A percentile compares a stretch with the other conserved stretches of the same genome.
Evolutionary conservation across 805 yeast genomes (phyloP).

Genomic region (Hanseniaspora occidentalis): DNA sequence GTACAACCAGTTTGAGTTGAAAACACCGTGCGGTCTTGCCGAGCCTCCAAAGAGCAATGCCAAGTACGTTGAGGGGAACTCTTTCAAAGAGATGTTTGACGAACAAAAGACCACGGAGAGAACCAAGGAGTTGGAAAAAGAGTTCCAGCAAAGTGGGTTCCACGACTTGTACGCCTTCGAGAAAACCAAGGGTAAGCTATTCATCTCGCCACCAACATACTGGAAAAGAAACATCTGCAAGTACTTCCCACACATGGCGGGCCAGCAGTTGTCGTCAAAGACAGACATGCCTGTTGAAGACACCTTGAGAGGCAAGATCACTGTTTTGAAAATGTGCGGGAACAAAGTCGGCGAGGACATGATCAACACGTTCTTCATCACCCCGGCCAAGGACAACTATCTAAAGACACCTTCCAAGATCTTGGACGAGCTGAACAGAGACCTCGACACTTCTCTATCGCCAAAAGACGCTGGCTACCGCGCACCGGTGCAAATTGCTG

Average conservation of each 20-base stretch:
- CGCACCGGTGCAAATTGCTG: conserved; percentile 55
- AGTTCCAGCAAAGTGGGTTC: conserved; percentile 57
- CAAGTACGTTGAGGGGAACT: conserved; percentile 30
- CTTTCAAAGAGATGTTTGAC: conserved; percentile 35
- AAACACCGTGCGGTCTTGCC: conserved; percentile 36
- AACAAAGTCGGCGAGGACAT: conserved; percentile 53
- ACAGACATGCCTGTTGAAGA: conserved; percentile 18
- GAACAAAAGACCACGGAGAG: conserved; percentile 35
- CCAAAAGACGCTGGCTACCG: too few relatives aligned
- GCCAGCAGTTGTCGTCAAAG: conserved; percentile 33
- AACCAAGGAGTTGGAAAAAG: conserved; percentile 43
- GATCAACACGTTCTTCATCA: conserved; percentile 48
- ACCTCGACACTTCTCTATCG: too few relatives aligned
- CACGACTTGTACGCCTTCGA: conserved; percentile 50
- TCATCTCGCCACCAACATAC: conserved; percentile 67
- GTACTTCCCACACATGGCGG: conserved; percentile 73
- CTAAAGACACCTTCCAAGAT: background rate
- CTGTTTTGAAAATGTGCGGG: conserved; percentile 20
- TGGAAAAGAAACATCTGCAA: conserved; percentile 61
- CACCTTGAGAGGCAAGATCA: conserved; percentile 18
- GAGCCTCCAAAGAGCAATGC: conserved; percentile 24
- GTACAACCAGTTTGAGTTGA: conserved; percentile 23
- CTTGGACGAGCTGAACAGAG: conserved; percentile 10
- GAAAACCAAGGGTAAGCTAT: conserved; percentile 75
- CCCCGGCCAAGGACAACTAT: conserved; percentile 15